Conservation (phyloP, 371 early-diverging fungal species). For the Entomophthora muscae region DNA sequence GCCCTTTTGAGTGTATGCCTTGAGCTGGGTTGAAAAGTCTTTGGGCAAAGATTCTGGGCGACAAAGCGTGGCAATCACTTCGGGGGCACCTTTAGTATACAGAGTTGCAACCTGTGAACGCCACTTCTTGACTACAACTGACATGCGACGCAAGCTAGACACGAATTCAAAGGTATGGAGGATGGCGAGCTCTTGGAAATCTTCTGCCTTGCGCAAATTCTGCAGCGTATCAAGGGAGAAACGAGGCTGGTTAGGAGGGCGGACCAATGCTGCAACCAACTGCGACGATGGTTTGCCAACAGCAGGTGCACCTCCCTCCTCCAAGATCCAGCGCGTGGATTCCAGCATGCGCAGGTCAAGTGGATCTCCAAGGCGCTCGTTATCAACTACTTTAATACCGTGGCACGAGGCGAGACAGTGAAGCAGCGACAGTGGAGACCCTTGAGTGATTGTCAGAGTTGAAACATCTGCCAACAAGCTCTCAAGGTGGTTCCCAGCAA, state of each 20-base stretch:
- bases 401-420: slow-evolving; percentile 84
- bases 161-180: slow-evolving; percentile 93
- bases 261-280: slow-evolving; percentile 40
- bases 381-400: slow-evolving; percentile 78
- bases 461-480: slow-evolving; percentile 11
- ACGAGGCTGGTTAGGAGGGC: slow-evolving; percentile 53
- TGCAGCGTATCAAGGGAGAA: slow-evolving; percentile 9
- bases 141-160: slow-evolving; percentile 81
- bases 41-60: slow-evolving; percentile 52
- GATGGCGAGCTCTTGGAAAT: slow-evolving; percentile 64
- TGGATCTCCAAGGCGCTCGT: slow-evolving; percentile 90
- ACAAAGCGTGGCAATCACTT: slow-evolving; percentile 66
- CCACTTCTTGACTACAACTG: slow-evolving; percentile 70
- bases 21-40: slow-evolving; percentile 63
- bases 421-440: neutral
- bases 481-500: slow-evolving; percentile 8
- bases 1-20: slow-evolving; percentile 82
- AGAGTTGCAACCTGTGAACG: slow-evolving; percentile 54
- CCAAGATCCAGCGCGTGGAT: slow-evolving; percentile 79
- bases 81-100: slow-evolving; percentile 95
- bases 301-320: slow-evolving; percentile 38
- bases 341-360: slow-evolving; percentile 98
- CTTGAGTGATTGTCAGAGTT: slow-evolving; percentile 10
- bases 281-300: neutral
- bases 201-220: neutral